Conservation (phyloP, 305 asterid genomes). For the Stenogyne calaminthoides region DNA sequence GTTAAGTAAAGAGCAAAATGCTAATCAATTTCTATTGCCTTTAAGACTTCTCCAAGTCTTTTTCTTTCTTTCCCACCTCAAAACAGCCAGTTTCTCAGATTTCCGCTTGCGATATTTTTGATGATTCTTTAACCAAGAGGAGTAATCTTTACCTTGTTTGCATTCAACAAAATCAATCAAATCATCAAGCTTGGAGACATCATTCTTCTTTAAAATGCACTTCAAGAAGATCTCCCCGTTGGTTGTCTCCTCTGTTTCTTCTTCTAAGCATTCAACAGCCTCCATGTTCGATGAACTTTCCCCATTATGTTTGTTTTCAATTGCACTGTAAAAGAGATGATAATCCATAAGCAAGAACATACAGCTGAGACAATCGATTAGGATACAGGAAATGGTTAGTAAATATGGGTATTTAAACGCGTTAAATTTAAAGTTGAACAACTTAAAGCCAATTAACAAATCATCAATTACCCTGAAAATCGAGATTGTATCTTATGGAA, state of each 20-base stretch:
- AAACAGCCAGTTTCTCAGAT: constrained; percentile 56
- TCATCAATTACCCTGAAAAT: constrained; percentile 51
- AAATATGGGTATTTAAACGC: neutral
- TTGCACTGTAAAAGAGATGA: constrained; percentile 33
- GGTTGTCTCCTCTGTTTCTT: constrained; percentile 63
- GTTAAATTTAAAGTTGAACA: neutral
- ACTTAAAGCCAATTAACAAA: neutral
- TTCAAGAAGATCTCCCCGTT: constrained; percentile 68
- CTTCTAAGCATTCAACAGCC: constrained; percentile 45
- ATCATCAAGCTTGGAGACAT: constrained; percentile 48
- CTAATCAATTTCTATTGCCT: constrained; percentile 36
- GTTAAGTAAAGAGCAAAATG: neutral
- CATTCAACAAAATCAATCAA: constrained; percentile 69
- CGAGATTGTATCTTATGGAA: constrained; percentile 61
- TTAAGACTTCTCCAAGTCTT: constrained; percentile 47
- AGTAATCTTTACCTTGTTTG: constrained; percentile 68
- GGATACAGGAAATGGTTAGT: neutral
- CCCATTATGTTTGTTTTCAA: constrained; percentile 25
- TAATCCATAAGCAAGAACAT: constrained; percentile 20
- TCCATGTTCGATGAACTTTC: constrained; percentile 32
- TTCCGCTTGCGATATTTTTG: constrained; percentile 55
- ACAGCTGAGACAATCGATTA: neutral
- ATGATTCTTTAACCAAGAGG: constrained; percentile 69
- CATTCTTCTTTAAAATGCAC: constrained; percentile 35
- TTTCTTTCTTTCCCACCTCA: constrained; percentile 75